phyloP scores from a whole-genome alignment of 129 eudicot species.

The Rutidosis leptorrhynchoides region DNA sequence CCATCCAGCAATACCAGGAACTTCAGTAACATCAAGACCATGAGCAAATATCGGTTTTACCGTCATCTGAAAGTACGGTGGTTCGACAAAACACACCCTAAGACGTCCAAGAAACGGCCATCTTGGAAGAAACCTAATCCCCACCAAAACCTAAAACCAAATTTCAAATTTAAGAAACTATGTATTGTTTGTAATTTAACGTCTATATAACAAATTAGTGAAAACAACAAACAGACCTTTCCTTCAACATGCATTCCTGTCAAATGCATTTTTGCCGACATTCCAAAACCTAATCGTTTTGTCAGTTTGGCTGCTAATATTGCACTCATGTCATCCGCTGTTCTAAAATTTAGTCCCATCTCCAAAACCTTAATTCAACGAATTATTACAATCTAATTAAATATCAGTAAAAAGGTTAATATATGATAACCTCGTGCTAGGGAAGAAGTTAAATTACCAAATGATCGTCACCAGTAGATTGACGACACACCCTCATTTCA shows the following conservation, averaged over 20 bases:
- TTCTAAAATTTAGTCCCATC: conserved; percentile 73
- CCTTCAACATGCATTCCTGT: conserved; percentile 95
- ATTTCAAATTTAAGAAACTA: conserved; percentile 2
- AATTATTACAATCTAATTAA: conserved; percentile 5
- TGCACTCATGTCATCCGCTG: conserved; percentile 96
- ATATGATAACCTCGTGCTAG: not conserved
- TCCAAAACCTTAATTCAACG: conserved; percentile 61
- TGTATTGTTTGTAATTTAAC: conserved; percentile 1
- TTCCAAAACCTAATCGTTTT: conserved; percentile 84
- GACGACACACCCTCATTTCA: conserved; percentile 82
- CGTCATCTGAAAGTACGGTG: conserved; percentile 95
- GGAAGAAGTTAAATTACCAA: conserved; percentile 47
- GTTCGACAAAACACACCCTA: conserved; percentile 87
- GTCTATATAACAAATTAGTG: not conserved
- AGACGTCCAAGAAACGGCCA: conserved; percentile 94
- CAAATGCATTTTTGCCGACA: conserved; percentile 81
- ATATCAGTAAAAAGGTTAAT: not conserved
- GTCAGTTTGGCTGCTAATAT: conserved; percentile 71
- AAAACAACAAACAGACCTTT: conserved; percentile 50
- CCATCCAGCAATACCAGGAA: conserved; percentile 99
- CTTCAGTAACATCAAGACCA: conserved; percentile 89
- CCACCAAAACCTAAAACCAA: conserved; percentile 68
- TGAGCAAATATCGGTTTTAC: conserved; percentile 89
- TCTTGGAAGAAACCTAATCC: conserved; percentile 68
- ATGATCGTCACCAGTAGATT: conserved; percentile 78